phyloP scores from a whole-genome alignment of 768 basidiomycete species.

The Boletellus emodensis region DNA sequence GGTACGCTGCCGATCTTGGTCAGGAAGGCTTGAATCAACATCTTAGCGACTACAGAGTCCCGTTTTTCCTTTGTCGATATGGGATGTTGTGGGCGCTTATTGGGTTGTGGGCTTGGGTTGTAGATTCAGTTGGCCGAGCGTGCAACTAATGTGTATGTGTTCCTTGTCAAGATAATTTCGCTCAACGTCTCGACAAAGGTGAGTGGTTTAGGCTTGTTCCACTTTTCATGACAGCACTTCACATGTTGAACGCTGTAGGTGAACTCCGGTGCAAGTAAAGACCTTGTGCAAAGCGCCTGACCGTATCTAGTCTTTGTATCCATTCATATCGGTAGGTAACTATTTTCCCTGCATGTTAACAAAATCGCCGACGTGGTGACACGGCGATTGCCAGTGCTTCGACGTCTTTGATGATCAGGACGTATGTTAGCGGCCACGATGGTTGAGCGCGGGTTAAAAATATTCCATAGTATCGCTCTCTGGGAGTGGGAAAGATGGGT shows the following conservation, averaged over 20 bases:
- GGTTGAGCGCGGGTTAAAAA: conserved; percentile 20
- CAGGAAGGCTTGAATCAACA: background rate
- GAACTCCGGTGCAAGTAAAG: conserved; percentile 50
- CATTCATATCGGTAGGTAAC: conserved; percentile 58
- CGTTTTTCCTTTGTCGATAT: conserved; percentile 70
- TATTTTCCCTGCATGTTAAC: background rate
- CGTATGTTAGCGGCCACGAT: conserved; percentile 34
- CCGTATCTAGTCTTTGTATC: conserved; percentile 51
- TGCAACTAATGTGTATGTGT: background rate
- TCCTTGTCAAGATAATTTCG: conserved; percentile 48
- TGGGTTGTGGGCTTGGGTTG: conserved; percentile 44
- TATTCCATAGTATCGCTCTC: conserved; percentile 53
- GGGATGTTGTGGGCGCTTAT: conserved; percentile 64
- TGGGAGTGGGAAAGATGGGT: conserved; percentile 61
- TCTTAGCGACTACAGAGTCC: conserved; percentile 35
- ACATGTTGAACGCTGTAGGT: conserved; percentile 34
- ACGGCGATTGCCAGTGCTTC: conserved; percentile 26
- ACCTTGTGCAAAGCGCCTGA: conserved; percentile 1
- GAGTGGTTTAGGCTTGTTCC: background rate
- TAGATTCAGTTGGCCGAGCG: background rate
- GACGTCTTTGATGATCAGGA: conserved; percentile 67
- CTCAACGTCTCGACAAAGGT: conserved; percentile 42
- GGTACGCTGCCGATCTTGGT: conserved; percentile 10
- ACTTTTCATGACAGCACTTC: background rate
- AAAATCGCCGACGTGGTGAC: conserved; percentile 14